Conservation (phyloP, 129 eudicot genomes). For the Centella asiatica region DNA sequence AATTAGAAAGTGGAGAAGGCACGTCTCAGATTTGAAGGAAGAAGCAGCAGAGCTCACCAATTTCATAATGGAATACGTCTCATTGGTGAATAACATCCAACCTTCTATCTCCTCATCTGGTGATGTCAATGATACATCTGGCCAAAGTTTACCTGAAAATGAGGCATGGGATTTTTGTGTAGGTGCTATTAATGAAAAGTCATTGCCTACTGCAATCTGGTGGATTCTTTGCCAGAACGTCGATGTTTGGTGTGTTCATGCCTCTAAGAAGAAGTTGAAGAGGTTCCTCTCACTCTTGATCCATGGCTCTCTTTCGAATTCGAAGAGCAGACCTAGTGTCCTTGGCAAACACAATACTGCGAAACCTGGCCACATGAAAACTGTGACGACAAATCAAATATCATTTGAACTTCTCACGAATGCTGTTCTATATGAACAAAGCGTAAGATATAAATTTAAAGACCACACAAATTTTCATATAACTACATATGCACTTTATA, state of each 20-base stretch:
- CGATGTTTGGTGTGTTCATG: conserved; percentile 77
- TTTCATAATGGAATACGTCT: conserved; percentile 38
- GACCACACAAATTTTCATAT: background rate
- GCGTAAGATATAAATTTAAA: conserved; percentile 34
- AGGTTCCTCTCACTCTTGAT: conserved; percentile 53
- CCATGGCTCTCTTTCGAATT: conserved; percentile 33
- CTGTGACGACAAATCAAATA: conserved; percentile 33
- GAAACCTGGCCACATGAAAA: conserved; percentile 23
- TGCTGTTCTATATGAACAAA: conserved; percentile 58
- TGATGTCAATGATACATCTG: background rate
- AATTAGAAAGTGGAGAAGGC: conserved; percentile 31
- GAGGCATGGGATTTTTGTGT: conserved; percentile 39
- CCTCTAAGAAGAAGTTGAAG: conserved; percentile 61
- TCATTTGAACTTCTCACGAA: conserved; percentile 57
- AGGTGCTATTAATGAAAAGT: conserved; percentile 47
- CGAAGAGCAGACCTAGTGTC: conserved; percentile 11
- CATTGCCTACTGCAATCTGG: conserved; percentile 62
- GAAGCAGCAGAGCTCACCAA: conserved; percentile 60
- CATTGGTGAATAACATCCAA: conserved; percentile 25
- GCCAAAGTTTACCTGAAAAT: conserved; percentile 11
- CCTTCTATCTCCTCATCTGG: conserved; percentile 11
- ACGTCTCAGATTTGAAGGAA: conserved; percentile 32
- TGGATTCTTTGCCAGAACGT: conserved; percentile 56
- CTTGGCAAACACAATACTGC: conserved; percentile 3
- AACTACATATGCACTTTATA: background rate